Evolutionary conservation across 345 rosid genomes (phyloP), one percentile per base, ranked within the genome.

Genomic region (Gossypium australe): DNA sequence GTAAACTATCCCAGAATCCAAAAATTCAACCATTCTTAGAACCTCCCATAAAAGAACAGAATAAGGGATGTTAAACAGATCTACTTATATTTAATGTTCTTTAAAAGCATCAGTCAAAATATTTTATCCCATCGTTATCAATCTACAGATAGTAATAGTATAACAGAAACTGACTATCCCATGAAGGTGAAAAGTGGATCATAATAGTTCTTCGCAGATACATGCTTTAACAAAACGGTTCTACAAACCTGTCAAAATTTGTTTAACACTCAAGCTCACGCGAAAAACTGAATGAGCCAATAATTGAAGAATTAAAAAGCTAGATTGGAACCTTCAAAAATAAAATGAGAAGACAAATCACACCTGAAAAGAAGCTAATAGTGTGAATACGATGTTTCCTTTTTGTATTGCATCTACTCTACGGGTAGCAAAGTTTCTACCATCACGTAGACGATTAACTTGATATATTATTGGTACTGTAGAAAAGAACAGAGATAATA

Each of bases 361-460:
- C 49, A 96, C 99, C 90, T 96, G 94, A 84, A 96, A 96, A 67
- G 99, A 96, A 70, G 97, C 97, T 27, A 92, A 24, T 86, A 95
- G 80, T 18, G 87, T 90, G 88, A 95, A 95, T 74, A 91, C 72
- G 52, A 89, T 67, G n/a, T 82, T 87, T 78, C 99, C 98, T 75
- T 89, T 92, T 67, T 93, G 99, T 78, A 93, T 73, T 53, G 99
- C 99, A 81, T 93, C 92, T 76, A 93, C 99, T 81, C 86, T 84
- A 75, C 99, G 85, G 69, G 97, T 90, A 53, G 98, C 97, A 83
- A 95, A 95, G 83, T 81, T 91, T 80, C 86, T 91, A 57, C 98
- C 99, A 80, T 95, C 97, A 44, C 97, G 97, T 80, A 95, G 72
- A 16, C 97, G 94, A 61, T 86, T 85, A 79, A 90, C 98, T 79